phyloP scores from a whole-genome alignment of 192 early-diverging fungal species.

The Rhizoclosmatium sp. region DNA sequence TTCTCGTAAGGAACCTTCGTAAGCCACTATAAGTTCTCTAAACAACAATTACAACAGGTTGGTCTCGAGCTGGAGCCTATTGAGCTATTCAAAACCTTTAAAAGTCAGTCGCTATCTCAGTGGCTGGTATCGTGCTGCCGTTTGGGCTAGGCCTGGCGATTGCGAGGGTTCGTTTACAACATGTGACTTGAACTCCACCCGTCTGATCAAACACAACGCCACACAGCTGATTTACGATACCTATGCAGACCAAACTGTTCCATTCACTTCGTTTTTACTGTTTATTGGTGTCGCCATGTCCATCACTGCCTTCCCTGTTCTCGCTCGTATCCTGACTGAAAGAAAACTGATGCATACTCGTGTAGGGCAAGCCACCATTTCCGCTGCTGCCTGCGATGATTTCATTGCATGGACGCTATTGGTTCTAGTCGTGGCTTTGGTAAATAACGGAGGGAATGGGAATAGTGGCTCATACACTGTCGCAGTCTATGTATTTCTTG shows the following conservation, averaged over 20 bases:
- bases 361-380: constrained; percentile 76
- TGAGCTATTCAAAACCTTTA: constrained; percentile 26
- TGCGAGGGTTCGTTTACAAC: constrained; percentile 40
- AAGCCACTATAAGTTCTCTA: too few species aligned
- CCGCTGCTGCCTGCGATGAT: constrained; percentile 83
- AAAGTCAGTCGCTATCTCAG: constrained; percentile 60
- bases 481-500: constrained; percentile 83
- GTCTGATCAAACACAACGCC: too few species aligned
- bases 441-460: constrained; percentile 74
- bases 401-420: constrained; percentile 77
- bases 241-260: constrained; percentile 20
- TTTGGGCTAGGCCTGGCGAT: constrained; percentile 77
- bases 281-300: constrained; percentile 89
- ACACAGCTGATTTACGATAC: constrained; percentile 66
- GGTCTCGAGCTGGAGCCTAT: constrained; percentile 84
- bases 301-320: constrained; percentile 91
- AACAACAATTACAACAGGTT: constrained; percentile 41
- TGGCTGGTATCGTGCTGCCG: constrained; percentile 78
- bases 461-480: constrained; percentile 44
- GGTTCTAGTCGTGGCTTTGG: constrained; percentile 70
- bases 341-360: constrained; percentile 67
- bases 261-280: constrained; percentile 78
- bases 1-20: constrained; percentile 56
- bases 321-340: constrained; percentile 90
- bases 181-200: too few species aligned